Percentiles rank a stretch among this genome's conserved stretches.
These are phyloP conservation scores for Coemansia interrupta DNA, from an alignment of 192 early-diverging fungal species.

Conservation along the genomic window DNA sequence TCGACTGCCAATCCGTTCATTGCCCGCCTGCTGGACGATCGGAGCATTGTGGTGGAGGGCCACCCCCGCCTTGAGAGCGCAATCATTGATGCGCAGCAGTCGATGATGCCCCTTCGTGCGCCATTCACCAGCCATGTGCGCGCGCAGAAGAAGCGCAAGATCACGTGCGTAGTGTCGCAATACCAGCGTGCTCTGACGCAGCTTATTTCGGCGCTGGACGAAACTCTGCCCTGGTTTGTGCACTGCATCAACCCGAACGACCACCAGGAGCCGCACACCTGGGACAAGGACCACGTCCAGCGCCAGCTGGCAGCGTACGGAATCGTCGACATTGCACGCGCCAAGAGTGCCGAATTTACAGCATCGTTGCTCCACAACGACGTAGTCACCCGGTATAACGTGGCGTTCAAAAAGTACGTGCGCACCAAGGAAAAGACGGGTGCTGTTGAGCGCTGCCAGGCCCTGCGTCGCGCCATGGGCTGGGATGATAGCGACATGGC, in stretches of 20 bases:
- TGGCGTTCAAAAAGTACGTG: constrained; percentile 55
- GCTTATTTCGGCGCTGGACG: constrained; percentile 65
- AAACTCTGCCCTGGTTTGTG: constrained; percentile 77
- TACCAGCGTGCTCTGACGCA: constrained; percentile 68
- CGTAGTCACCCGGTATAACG: constrained; percentile 70
- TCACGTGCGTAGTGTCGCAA: constrained; percentile 61
- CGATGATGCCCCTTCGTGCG: constrained; percentile 62
- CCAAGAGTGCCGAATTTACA: constrained; percentile 69
- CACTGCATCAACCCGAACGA: constrained; percentile 75
- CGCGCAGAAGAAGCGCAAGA: constrained; percentile 51
- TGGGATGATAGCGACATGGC: constrained; percentile 59
- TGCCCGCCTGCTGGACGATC: constrained; percentile 70
- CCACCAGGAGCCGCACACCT: constrained; percentile 51
- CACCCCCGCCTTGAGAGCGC: constrained; percentile 78
- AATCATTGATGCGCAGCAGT: constrained; percentile 76
- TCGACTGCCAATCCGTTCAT: constrained; percentile 71
- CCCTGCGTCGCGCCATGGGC: constrained; percentile 57
- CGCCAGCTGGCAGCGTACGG: constrained; percentile 70
- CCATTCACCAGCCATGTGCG: constrained; percentile 48
- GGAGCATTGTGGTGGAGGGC: constrained; percentile 67
- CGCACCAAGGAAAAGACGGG: constrained; percentile 51
- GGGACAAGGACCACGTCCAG: constrained; percentile 67
- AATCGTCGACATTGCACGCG: constrained; percentile 62
- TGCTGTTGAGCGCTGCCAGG: constrained; percentile 46
- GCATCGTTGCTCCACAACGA: constrained; percentile 72